These are phyloP conservation scores for Linnemannia exigua DNA, from an alignment of 192 early-diverging fungal species.

Conservation along the genomic window DNA sequence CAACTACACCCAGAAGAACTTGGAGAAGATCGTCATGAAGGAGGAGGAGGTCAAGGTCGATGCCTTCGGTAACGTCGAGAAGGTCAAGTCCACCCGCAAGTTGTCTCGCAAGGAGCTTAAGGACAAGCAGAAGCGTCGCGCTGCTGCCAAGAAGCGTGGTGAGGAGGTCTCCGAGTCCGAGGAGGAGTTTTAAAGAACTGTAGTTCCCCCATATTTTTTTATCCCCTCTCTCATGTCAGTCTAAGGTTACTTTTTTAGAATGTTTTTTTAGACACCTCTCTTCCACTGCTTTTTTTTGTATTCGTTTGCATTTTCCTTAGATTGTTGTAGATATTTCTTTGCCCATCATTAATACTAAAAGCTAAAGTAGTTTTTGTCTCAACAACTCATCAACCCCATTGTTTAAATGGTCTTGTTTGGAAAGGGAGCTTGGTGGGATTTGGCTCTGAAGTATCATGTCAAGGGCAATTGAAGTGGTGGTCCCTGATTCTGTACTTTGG, in stretches of 20 bases:
- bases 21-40: conserved; percentile 59
- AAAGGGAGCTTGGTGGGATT: not conserved
- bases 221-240: not conserved
- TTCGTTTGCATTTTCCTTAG: conserved; percentile 13
- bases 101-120: conserved; percentile 65
- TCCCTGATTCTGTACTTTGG: not conserved
- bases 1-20: conserved; percentile 63
- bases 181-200: conserved; percentile 56
- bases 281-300: conserved; percentile 10
- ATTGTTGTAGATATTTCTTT: conserved; percentile 29
- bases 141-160: conserved; percentile 68
- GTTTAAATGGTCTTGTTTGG: not conserved
- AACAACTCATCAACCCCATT: not conserved
- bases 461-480: not conserved
- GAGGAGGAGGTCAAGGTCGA: conserved; percentile 67
- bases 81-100: conserved; percentile 75
- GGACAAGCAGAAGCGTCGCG: conserved; percentile 71
- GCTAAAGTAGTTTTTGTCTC: conserved; percentile 12
- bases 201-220: not conserved
- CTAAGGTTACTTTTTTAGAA: not conserved
- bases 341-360: conserved; percentile 21
- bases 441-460: not conserved
- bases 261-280: not conserved
- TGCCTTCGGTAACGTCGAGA: conserved; percentile 82
- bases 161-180: conserved; percentile 64